Conservation (phyloP, 2,329 filamentous ascomycete species). For the Colletotrichum phormii region DNA sequence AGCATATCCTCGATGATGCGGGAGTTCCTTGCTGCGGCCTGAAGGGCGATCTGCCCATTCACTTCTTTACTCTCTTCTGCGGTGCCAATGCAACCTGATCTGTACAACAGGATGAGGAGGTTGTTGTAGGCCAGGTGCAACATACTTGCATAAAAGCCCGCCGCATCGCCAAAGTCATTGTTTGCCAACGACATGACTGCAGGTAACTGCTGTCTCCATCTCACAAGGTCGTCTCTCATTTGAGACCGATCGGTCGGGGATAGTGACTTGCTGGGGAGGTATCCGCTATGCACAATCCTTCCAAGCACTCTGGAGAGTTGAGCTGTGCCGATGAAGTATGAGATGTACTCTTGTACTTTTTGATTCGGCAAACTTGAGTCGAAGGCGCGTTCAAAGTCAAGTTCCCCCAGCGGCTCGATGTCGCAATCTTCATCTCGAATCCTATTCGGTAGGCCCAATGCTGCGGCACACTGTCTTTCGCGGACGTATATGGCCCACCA, state of each 20-base stretch:
- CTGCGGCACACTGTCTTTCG: conserved; percentile 59
- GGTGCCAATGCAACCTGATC: conserved; percentile 52
- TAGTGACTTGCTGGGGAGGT: conserved; percentile 27
- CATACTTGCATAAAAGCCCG: conserved; percentile 52
- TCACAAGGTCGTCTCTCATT: conserved; percentile 48
- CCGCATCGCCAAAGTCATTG: conserved; percentile 41
- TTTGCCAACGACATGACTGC: not conserved
- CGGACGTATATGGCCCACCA: conserved; percentile 67
- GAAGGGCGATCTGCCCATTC: conserved; percentile 54
- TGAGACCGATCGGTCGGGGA: conserved; percentile 46
- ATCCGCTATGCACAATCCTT: conserved; percentile 32
- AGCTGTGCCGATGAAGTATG: conserved; percentile 44
- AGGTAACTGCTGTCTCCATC: conserved; percentile 53
- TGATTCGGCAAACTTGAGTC: conserved; percentile 48
- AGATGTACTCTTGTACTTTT: conserved; percentile 46
- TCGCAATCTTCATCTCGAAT: conserved; percentile 63
- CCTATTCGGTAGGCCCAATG: conserved; percentile 57
- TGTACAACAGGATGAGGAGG: conserved; percentile 57
- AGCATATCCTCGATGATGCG: conserved; percentile 61
- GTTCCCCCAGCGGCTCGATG: not conserved
- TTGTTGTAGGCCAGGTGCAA: conserved; percentile 60
- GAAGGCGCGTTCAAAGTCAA: not conserved
- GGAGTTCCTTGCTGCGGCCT: conserved; percentile 57
- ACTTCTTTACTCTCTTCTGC: conserved; percentile 42
- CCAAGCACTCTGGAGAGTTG: conserved; percentile 44